phyloP scores from a whole-genome alignment of 345 rosid species.

The Eutrema yunnanense region DNA sequence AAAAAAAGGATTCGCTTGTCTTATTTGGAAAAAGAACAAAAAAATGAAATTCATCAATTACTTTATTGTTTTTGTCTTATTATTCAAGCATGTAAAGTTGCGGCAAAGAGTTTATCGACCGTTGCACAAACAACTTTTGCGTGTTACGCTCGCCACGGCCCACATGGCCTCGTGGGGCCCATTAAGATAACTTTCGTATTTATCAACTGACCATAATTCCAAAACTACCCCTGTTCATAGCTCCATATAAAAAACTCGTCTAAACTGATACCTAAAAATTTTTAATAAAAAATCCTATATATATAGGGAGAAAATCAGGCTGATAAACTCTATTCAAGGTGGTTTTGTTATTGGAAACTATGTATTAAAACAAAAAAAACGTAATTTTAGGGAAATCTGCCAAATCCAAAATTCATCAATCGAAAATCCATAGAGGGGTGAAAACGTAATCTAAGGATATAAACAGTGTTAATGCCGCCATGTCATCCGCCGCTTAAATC shows the following conservation, averaged over 20 bases:
- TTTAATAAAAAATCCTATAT: background rate
- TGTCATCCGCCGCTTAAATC: constrained; percentile 20
- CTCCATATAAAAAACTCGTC: background rate
- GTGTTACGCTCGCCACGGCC: constrained; percentile 31
- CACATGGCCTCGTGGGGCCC: constrained; percentile 22
- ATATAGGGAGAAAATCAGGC: background rate
- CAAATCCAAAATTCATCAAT: background rate
- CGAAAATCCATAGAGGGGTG: background rate
- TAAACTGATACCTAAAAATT: background rate
- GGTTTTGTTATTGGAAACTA: background rate
- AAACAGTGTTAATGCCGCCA: constrained; percentile 9
- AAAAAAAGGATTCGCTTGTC: background rate
- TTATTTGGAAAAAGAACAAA: background rate
- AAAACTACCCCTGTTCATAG: background rate
- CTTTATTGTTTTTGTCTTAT: constrained; percentile 10
- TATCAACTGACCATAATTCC: background rate
- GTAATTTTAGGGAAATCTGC: background rate
- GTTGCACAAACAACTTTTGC: constrained; percentile 25
- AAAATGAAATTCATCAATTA: background rate
- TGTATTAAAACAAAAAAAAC: background rate
- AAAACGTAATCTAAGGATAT: background rate
- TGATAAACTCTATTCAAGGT: background rate
- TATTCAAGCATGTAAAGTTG: constrained; percentile 2
- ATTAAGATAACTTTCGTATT: background rate
- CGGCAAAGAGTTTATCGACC: constrained; percentile 28